Evolutionary conservation across 305 asterid genomes (phyloP).

Genomic region (Fraxinus dipetala): DNA sequence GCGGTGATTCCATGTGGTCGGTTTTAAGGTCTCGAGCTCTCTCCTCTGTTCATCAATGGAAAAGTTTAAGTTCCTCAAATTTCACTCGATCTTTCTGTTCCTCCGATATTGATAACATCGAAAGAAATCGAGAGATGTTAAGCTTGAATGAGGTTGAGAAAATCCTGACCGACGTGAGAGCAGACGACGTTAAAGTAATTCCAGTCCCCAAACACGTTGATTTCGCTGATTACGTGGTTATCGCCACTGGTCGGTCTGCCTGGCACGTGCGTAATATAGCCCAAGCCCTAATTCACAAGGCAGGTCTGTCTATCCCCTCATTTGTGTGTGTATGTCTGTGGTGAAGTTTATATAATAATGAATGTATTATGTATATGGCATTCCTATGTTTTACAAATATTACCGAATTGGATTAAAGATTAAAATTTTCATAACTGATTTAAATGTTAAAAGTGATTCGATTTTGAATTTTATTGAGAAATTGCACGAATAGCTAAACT

Average conservation of each 20-base stretch:
- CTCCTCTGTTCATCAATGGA: constrained; percentile 30
- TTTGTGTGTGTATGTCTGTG: neutral
- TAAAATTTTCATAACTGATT: neutral
- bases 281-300: constrained; percentile 79
- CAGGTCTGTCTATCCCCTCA: constrained; percentile 27
- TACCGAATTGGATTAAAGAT: neutral
- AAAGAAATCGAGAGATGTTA: constrained; percentile 40
- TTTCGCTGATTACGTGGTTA: constrained; percentile 73
- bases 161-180: constrained; percentile 65
- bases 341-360: neutral
- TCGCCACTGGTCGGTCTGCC: constrained; percentile 89
- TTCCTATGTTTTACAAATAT: neutral
- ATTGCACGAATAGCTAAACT: neutral
- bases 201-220: constrained; percentile 62
- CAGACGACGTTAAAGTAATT: constrained; percentile 25
- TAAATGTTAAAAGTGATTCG: neutral
- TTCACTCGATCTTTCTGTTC: constrained; percentile 35
- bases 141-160: constrained; percentile 79
- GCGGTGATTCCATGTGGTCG: constrained; percentile 47
- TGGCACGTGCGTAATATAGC: constrained; percentile 97
- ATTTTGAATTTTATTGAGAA: neutral
- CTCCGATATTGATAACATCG: constrained; percentile 11
- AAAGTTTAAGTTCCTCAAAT: constrained; percentile 21
- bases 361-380: neutral
- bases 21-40: constrained; percentile 44